These are phyloP conservation scores for Cucumis hystrix DNA, from an alignment of 306 rosid species.

Conservation along the genomic window DNA sequence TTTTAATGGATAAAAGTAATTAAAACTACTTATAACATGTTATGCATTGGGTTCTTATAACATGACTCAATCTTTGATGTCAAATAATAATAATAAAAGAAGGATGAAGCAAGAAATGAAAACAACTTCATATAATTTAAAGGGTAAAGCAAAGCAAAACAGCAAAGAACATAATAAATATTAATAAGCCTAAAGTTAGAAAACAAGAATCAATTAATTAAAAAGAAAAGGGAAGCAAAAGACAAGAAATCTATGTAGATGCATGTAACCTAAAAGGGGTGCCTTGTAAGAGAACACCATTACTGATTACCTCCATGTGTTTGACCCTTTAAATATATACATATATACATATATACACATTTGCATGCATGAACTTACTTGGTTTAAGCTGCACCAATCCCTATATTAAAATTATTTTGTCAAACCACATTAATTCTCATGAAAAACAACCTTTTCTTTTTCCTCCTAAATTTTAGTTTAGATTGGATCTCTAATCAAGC, in stretches of 20 bases:
- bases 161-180: background rate
- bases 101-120: background rate
- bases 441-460: too few species aligned
- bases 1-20: too few species aligned
- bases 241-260: background rate
- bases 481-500: background rate
- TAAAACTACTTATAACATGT: background rate
- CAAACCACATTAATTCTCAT: background rate
- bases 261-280: slow-evolving; percentile 13
- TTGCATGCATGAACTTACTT: background rate
- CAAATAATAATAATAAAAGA: background rate
- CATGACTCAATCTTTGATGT: background rate
- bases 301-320: slow-evolving; percentile 24
- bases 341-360: too few species aligned
- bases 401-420: background rate
- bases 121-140: too few species aligned
- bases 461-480: too few species aligned
- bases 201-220: background rate
- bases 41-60: background rate
- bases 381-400: background rate
- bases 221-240: background rate
- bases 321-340: background rate
- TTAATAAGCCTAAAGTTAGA: background rate
- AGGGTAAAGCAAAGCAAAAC: background rate
- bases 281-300: slow-evolving; percentile 34